Evolutionary conservation across 371 early-diverging fungal species (phyloP).

Genomic region (Apophysomyces variabilis): DNA sequence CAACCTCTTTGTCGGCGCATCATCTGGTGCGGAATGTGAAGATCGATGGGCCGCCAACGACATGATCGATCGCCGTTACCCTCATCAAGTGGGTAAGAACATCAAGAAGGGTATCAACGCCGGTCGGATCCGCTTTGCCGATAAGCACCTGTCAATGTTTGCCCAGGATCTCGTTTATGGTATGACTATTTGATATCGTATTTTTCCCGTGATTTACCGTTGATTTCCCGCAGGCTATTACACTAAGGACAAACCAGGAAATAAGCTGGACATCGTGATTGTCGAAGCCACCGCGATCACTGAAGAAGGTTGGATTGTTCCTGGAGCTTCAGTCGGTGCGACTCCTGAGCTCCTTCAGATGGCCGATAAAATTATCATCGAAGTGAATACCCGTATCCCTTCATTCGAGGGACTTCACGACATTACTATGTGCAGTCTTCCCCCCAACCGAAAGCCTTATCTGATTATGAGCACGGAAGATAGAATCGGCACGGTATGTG

Average conservation of each 20-base stretch:
- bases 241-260: slow-evolving; percentile 49
- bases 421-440: slow-evolving; percentile 40
- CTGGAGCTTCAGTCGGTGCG: slow-evolving; percentile 62
- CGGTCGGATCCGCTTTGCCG: slow-evolving; percentile 60
- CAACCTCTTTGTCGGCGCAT: slow-evolving; percentile 59
- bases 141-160: slow-evolving; percentile 63
- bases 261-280: slow-evolving; percentile 54
- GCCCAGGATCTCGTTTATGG: slow-evolving; percentile 58
- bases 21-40: slow-evolving; percentile 55
- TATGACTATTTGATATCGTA: slow-evolving; percentile 14
- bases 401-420: slow-evolving; percentile 61
- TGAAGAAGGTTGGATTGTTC: slow-evolving; percentile 58
- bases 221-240: slow-evolving; percentile 34
- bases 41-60: slow-evolving; percentile 52
- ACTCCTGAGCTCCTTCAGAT: slow-evolving; percentile 57
- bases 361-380: slow-evolving; percentile 59
- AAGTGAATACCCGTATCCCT: slow-evolving; percentile 59
- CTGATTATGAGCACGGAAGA: slow-evolving; percentile 55
- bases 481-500: slow-evolving; percentile 53
- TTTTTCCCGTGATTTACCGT: slow-evolving; percentile 1
- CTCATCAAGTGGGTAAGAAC: slow-evolving; percentile 59
- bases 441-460: slow-evolving; percentile 56
- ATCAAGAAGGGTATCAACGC: slow-evolving; percentile 59
- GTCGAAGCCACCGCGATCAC: slow-evolving; percentile 62
- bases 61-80: slow-evolving; percentile 62